phyloP scores from a whole-genome alignment of 2,329 filamentous ascomycete genomes.

The Fusarium euwallaceae region DNA sequence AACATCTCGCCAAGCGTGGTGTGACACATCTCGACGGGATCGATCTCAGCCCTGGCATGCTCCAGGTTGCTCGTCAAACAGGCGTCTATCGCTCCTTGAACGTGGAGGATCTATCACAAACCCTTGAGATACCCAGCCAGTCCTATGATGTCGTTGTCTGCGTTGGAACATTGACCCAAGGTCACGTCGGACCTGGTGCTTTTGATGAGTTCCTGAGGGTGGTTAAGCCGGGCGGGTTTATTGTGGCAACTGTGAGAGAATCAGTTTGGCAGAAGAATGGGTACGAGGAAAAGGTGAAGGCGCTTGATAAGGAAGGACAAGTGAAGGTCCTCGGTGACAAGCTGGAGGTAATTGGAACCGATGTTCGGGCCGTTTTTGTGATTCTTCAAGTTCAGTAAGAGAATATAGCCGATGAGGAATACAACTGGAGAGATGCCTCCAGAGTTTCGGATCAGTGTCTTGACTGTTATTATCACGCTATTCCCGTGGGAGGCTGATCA shows the following conservation, averaged over 20 bases:
- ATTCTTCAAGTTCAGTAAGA: background rate
- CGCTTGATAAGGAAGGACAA: slow-evolving; percentile 4
- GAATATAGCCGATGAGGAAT: background rate
- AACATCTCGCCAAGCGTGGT: slow-evolving; percentile 56
- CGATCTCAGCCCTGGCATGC: slow-evolving; percentile 64
- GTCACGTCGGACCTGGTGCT: slow-evolving; percentile 62
- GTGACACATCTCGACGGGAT: slow-evolving; percentile 60
- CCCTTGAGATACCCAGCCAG: slow-evolving; percentile 51
- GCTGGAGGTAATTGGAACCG: slow-evolving; percentile 13
- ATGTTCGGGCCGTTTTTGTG: slow-evolving; percentile 29
- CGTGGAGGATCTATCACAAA: slow-evolving; percentile 58
- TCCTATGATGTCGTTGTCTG: slow-evolving; percentile 63
- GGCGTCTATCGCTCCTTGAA: slow-evolving; percentile 58
- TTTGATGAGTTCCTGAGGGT: slow-evolving; percentile 62
- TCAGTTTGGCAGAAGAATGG: slow-evolving; percentile 61
- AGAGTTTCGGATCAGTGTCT: no score
- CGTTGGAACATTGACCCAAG: slow-evolving; percentile 65
- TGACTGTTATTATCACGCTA: no score
- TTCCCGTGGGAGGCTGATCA: no score
- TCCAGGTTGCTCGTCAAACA: slow-evolving; percentile 58
- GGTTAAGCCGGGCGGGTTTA: slow-evolving; percentile 56
- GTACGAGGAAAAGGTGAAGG: slow-evolving; percentile 57
- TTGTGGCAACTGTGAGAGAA: slow-evolving; percentile 62
- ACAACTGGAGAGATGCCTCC: no score
- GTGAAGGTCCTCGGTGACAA: slow-evolving; percentile 9